Evolutionary conservation across 257 asterid genomes (phyloP).

Genomic region (Penstemon newberryi): DNA sequence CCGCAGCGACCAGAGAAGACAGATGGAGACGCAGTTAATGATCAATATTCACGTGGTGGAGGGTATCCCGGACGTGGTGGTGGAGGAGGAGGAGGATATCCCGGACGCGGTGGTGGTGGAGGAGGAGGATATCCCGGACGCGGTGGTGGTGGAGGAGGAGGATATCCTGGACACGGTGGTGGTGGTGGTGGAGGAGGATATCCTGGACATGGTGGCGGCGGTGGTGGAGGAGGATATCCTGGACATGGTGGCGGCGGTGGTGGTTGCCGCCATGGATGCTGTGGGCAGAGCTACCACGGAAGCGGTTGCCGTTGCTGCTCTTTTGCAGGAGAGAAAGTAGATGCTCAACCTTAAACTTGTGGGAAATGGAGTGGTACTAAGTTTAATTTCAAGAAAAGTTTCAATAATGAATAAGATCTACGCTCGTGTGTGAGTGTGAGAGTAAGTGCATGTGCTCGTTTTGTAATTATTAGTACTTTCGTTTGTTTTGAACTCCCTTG

Average conservation of each 20-base stretch:
- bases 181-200: not conserved
- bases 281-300: slow-evolving; percentile 14
- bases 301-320: slow-evolving; percentile 31
- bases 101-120: not conserved
- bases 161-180: not conserved
- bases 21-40: too few relatives aligned
- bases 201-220: not conserved
- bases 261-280: slow-evolving; percentile 25
- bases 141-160: slow-evolving; percentile 8
- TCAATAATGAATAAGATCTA: too few relatives aligned
- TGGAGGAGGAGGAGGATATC: not conserved
- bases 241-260: not conserved
- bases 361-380: too few relatives aligned
- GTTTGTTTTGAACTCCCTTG: too few relatives aligned
- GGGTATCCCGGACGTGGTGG: too few relatives aligned
- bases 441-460: too few relatives aligned
- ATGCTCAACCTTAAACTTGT: slow-evolving; percentile 10
- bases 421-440: too few relatives aligned
- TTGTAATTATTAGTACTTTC: too few relatives aligned
- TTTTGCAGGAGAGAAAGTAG: slow-evolving; percentile 26
- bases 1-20: too few relatives aligned
- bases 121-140: not conserved
- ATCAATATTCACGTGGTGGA: too few relatives aligned
- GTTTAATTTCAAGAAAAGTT: too few relatives aligned
- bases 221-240: not conserved